Percentiles rank a stretch among this genome's conserved stretches.
phyloP scores from a whole-genome alignment of 2,329 filamentous ascomycete species.

The Neophaeococcomyces mojaviensis region DNA sequence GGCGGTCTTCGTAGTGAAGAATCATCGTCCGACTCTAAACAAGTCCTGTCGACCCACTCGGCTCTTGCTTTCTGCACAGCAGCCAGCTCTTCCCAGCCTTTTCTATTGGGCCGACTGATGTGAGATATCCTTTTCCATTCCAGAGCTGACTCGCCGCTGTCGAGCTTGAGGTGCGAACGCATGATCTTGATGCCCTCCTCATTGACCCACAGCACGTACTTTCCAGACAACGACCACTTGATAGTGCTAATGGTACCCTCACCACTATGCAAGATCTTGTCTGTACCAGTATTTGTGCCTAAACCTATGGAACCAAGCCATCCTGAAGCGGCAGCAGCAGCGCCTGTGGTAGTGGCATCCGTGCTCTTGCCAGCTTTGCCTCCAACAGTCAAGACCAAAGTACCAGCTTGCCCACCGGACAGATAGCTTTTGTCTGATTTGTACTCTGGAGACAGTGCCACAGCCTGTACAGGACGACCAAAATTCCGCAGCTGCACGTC shows the following conservation, averaged over 20 bases:
- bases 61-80: conserved; percentile 85
- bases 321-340: conserved; percentile 73
- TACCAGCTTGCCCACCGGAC: conserved; percentile 82
- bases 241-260: conserved; percentile 87
- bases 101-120: conserved; percentile 76
- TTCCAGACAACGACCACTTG: conserved; percentile 89
- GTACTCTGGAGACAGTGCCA: conserved; percentile 91
- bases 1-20: conserved; percentile 18
- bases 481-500: conserved; percentile 92
- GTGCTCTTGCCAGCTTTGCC: conserved; percentile 68
- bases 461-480: conserved; percentile 81
- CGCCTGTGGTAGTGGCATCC: conserved; percentile 82
- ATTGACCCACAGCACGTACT: conserved; percentile 90
- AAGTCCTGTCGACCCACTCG: conserved; percentile 85
- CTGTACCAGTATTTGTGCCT: conserved; percentile 68
- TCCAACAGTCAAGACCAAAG: conserved; percentile 76
- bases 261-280: conserved; percentile 80
- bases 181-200: conserved; percentile 98
- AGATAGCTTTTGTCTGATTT: conserved; percentile 82
- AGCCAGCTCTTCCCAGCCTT: conserved; percentile 93
- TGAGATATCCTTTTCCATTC: conserved; percentile 95
- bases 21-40: conserved; percentile 66
- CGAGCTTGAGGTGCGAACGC: conserved; percentile 77
- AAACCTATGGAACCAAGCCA: conserved; percentile 89
- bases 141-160: conserved; percentile 66